A percentile compares a stretch with the other conserved stretches of the same genome.
Conservation (phyloP, 106 monocot species). For the Allium fistulosum region DNA sequence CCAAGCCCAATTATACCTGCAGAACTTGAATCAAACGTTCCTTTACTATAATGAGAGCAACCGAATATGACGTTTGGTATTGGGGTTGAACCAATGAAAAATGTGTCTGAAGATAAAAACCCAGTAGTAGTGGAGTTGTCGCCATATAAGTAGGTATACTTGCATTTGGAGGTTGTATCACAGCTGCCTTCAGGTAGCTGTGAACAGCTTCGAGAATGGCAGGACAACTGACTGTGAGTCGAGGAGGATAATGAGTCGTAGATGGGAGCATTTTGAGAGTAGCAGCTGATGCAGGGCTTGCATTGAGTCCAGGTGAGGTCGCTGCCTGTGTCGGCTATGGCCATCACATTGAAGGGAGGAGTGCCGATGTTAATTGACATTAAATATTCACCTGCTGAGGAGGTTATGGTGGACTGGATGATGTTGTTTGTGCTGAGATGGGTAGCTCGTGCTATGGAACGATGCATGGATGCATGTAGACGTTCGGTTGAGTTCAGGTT, state of each 20-base stretch:
- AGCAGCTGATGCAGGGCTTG: slow-evolving; percentile 12
- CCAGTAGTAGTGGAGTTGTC: slow-evolving; percentile 25
- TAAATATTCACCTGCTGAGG: slow-evolving; percentile 20
- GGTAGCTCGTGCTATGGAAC: slow-evolving; percentile 4
- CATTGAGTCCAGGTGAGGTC: slow-evolving; percentile 24
- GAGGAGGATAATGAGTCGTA: slow-evolving; percentile 24
- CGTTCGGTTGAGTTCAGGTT: slow-evolving; percentile 1
- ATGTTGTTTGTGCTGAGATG: neutral
- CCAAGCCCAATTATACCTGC: slow-evolving; percentile 45
- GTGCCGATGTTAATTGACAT: slow-evolving; percentile 31
- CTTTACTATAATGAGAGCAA: slow-evolving; percentile 17
- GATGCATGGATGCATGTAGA: slow-evolving; percentile 9
- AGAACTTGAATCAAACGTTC: slow-evolving; percentile 10
- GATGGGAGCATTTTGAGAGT: slow-evolving; percentile 3
- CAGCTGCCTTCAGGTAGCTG: neutral
- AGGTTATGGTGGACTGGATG: slow-evolving; percentile 9
- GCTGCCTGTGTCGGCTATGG: slow-evolving; percentile 27
- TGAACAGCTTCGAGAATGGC: slow-evolving; percentile 10
- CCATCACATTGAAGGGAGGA: slow-evolving; percentile 5
- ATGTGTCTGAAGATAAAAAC: slow-evolving; percentile 26
- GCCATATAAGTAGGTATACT: slow-evolving; percentile 17
- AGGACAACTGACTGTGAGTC: slow-evolving; percentile 16
- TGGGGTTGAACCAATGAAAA: slow-evolving; percentile 11
- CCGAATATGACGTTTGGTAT: slow-evolving; percentile 20
- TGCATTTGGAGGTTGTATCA: slow-evolving; percentile 1